phyloP scores from a whole-genome alignment of 371 early-diverging fungal species.

The Apophysomyces variabilis region DNA sequence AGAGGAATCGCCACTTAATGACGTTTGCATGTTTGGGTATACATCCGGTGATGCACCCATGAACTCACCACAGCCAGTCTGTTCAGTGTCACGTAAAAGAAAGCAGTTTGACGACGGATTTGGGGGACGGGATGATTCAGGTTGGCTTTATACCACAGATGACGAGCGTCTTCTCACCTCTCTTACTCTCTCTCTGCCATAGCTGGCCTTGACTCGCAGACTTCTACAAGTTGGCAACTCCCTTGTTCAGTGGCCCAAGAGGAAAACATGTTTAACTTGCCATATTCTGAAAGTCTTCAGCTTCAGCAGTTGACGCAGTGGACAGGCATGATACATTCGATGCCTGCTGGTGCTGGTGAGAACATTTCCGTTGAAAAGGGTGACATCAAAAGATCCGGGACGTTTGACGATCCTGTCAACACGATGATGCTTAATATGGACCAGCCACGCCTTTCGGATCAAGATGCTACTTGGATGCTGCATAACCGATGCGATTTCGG shows the following conservation, averaged over 20 bases:
- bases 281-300: neutral
- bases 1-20: conserved; percentile 7
- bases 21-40: conserved; percentile 1
- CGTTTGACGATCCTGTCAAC: conserved; percentile 3
- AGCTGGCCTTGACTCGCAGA: neutral
- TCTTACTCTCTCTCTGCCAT: neutral
- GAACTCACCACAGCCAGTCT: neutral
- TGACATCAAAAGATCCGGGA: conserved; percentile 2
- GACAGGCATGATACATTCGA: conserved; percentile 1
- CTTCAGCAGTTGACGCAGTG: conserved; percentile 3
- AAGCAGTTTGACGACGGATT: conserved; percentile 8
- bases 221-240: neutral
- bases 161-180: conserved; percentile 2
- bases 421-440: neutral
- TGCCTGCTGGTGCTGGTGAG: neutral
- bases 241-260: conserved; percentile 2
- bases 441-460: conserved; percentile 1
- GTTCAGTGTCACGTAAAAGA: conserved; percentile 9
- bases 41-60: conserved; percentile 3
- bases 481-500: conserved; percentile 8
- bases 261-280: neutral
- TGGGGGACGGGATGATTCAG: conserved; percentile 11
- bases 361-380: neutral
- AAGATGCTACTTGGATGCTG: conserved; percentile 5
- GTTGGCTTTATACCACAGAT: neutral